A percentile compares a stretch with the other conserved stretches of the same genome.
phyloP scores from a whole-genome alignment of 345 rosid species.

The Mangifera indica region DNA sequence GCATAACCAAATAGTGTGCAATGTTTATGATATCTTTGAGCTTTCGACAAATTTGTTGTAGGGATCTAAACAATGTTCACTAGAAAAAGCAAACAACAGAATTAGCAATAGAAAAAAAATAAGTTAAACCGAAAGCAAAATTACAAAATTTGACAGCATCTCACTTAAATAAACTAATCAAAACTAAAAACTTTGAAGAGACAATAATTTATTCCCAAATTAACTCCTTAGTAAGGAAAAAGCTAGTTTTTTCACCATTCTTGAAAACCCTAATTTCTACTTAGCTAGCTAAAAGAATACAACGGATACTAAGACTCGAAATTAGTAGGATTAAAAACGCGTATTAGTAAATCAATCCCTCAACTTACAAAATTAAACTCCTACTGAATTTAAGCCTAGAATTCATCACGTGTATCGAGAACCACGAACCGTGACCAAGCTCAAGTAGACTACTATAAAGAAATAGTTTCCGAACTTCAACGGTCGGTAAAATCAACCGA shows the following conservation, averaged over 20 bases:
- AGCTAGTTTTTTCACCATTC: neutral
- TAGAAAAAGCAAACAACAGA: conserved; percentile 29
- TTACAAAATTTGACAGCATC: neutral
- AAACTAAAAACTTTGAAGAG: neutral
- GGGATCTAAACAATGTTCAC: conserved; percentile 40
- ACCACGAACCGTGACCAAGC: conserved; percentile 11
- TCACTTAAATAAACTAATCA: conserved; percentile 12
- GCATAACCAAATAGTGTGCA: conserved; percentile 29
- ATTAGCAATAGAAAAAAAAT: conserved; percentile 22
- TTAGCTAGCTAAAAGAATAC: neutral
- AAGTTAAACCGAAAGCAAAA: conserved; percentile 1
- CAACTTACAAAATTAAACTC: neutral
- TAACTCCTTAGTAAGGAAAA: neutral
- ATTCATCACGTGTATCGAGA: conserved; percentile 24
- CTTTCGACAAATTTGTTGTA: conserved; percentile 39
- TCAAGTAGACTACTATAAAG: conserved; percentile 13
- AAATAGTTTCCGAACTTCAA: conserved; percentile 14
- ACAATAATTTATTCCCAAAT: neutral
- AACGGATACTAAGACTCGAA: conserved; percentile 9
- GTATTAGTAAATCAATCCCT: conserved; percentile 2
- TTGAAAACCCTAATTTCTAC: conserved; percentile 32
- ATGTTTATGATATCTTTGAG: conserved; percentile 36
- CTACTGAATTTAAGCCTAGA: conserved; percentile 19
- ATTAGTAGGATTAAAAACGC: conserved; percentile 1
- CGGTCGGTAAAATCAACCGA: conserved; percentile 15